A percentile compares a stretch with the other conserved stretches of the same genome.
Evolutionary conservation across 768 basidiomycete genomes (phyloP).

Genomic region (Mycena haematopus): DNA sequence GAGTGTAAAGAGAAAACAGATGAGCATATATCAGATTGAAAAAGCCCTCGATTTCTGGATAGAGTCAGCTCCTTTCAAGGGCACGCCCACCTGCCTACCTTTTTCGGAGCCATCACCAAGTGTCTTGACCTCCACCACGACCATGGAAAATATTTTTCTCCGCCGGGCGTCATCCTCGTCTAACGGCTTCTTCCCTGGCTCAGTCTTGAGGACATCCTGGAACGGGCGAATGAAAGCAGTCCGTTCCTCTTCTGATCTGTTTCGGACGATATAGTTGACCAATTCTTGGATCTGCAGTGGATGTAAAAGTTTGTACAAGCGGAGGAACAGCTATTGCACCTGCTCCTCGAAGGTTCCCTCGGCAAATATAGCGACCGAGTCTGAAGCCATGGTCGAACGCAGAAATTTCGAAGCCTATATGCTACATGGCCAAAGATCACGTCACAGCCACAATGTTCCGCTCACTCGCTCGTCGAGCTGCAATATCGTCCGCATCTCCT

Average conservation of each 20-base stretch:
- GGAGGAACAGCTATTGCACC: constrained; percentile 46
- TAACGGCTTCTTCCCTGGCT: constrained; percentile 57
- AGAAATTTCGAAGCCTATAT: constrained; percentile 36
- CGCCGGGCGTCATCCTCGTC: constrained; percentile 60
- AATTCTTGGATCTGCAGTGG: constrained; percentile 72
- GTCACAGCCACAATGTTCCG: constrained; percentile 22
- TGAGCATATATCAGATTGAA: constrained; percentile 85
- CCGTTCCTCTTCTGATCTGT: constrained; percentile 72
- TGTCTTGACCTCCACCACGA: constrained; percentile 66
- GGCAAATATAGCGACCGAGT: constrained; percentile 84
- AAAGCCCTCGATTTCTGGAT: constrained; percentile 82
- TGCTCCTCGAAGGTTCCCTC: constrained; percentile 92
- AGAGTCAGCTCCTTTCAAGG: constrained; percentile 4
- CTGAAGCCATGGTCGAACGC: constrained; percentile 60
- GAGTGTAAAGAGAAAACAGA: constrained; percentile 63
- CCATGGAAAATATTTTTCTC: constrained; percentile 61
- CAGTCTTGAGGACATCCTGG: constrained; percentile 60
- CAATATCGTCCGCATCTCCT: constrained; percentile 52
- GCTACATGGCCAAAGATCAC: constrained; percentile 44
- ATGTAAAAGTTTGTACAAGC: constrained; percentile 11
- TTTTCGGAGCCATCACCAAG: constrained; percentile 81
- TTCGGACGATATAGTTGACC: constrained; percentile 73
- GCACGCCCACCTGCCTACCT: constrained; percentile 66
- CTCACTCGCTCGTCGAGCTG: constrained; percentile 41
- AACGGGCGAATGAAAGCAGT: constrained; percentile 68